Conservation (phyloP, 2,329 filamentous ascomycete species). For the Verticillium albo-atrum region DNA sequence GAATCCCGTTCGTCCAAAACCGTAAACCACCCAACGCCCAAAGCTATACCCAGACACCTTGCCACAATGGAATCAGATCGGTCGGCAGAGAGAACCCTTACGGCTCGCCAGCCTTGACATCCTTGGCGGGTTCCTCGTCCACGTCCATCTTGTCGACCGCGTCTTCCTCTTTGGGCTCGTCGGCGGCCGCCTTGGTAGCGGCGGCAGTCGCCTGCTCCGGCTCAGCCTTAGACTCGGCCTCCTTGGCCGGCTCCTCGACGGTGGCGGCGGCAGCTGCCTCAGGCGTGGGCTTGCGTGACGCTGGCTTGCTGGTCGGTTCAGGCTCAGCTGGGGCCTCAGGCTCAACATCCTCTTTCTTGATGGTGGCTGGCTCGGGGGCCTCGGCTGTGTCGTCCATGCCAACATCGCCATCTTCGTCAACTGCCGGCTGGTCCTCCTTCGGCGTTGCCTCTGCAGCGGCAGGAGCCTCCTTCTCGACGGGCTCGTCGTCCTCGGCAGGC, state of each 20-base stretch:
- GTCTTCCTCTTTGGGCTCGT: constrained; percentile 9
- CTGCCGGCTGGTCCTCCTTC: constrained; percentile 1
- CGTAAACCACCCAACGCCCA: not conserved
- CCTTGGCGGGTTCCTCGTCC: constrained; percentile 1
- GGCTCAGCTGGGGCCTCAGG: constrained; percentile 24
- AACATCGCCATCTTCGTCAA: constrained; percentile 38
- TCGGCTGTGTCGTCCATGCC: constrained; percentile 41
- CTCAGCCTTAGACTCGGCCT: constrained; percentile 9
- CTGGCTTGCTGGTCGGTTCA: constrained; percentile 16
- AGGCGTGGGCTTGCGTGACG: constrained; percentile 3
- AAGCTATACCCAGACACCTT: not conserved
- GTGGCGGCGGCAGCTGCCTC: constrained; percentile 3
- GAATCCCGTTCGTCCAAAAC: not conserved
- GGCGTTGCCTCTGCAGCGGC: constrained; percentile 16
- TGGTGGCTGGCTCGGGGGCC: constrained; percentile 23
- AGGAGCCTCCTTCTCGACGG: constrained; percentile 1
- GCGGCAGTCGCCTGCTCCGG: not conserved
- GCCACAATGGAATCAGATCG: not conserved
- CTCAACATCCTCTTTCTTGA: constrained; percentile 36
- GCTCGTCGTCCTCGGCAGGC: constrained; percentile 20
- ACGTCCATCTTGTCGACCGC: constrained; percentile 16
- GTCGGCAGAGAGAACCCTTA: not conserved
- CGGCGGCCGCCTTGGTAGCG: constrained; percentile 10
- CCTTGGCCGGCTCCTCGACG: constrained; percentile 14
- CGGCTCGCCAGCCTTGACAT: not conserved